Base-by-base conservation (phyloP, 1,284 basidiomycete genomes). In the Neolentinus lepideus region DNA sequence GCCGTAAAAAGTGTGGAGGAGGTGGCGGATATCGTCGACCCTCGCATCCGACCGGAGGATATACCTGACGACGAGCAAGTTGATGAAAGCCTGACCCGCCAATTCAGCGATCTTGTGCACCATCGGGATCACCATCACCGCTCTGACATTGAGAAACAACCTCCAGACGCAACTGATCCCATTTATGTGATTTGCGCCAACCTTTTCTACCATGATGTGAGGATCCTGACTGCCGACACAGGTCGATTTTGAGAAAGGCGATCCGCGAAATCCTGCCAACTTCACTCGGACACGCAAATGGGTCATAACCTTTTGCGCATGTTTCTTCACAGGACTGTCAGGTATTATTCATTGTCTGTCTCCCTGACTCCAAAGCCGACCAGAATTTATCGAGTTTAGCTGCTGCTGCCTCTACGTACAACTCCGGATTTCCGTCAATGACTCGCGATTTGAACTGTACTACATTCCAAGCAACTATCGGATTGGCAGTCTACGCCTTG, bases 371-470 rank as follows among this genome's bases (percentile, higher is more conserved):
- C 22, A 63, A 61, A 31, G 16, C 29, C 22, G 24, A 26, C 31
- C 31, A 38, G 11, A 11, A 35, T 53, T 27, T 52, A 19, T 24
- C 16, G 14, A 19, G 25, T 52, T 8, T 66, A 80, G 85, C 84
- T 6, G 74, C 78, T 8, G 72, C 76, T 1, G 71, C 78, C 1
- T 74, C 78, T 0, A 75, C 81, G 1, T 90, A 85, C 62, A 78
- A 79, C 24, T 72, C 77, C 68, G 86, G 75, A 54, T 81, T 78
- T 56, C 66, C 71, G 1, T 79, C 79, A 2, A 89, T 91, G 87
- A 78, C 71, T 16, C 69, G 68, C n/a, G 86, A 90, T 60, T 69
- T 90, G 12, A 73, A 80, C 36, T 80, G 80, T 56, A 83, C 79
- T 0, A 63, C 74, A 24, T 76, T 83, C 36, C 76, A 84, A 62